Base-by-base conservation (phyloP, 768 basidiomycete genomes). In the Leucogyrophana mollusca region DNA sequence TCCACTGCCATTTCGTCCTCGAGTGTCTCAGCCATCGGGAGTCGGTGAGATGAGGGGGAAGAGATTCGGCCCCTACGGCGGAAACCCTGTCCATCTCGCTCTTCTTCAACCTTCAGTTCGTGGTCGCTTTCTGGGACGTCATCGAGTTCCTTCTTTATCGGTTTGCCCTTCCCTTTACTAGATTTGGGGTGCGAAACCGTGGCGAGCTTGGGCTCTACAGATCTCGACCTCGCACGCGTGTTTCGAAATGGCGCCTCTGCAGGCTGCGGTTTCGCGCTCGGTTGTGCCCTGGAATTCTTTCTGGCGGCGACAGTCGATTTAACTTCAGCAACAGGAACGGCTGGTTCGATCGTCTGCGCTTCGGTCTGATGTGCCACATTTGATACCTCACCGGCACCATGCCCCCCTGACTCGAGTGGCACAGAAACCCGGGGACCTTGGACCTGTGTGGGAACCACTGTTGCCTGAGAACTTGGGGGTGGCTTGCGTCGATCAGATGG, bases 1-100 rank as follows among this genome's bases (percentile, higher is more conserved):
- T 66, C 55, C 20, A 67, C 62, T 2, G 17, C 46, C 33, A 41
- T 33, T 34, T 66, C 59, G 10, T 62, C 63, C 9, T 51, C 47
- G 2, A 45, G 18, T 9, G 46, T 45, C 27, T 57, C 58, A 14
- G n/a, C 30, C n/a, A 23, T 40, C 21, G 25, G 40, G 11, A 43
- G 39, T 6, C 34, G 27, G 21, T 11, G 34, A 8, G 4, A 16
- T 14, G 8, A 22, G 13, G 5, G 10, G 5, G 20, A 45, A 24
- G 27, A 13, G 13, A 30, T 13, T 30, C 6, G 27, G 27, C 13
- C 7, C 27, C n/a, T n/a, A n/a, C n/a, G n/a, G 13, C 27, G 27
- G 13, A 13, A 6, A 13, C 13, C 27, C 6, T 30, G 6, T 30
- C 13, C 27, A 30, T 30, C 7, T 30, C 13, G 27, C 13, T 20